Base-by-base conservation (phyloP, 805 yeast species). In the Teunomyces atbi region DNA sequence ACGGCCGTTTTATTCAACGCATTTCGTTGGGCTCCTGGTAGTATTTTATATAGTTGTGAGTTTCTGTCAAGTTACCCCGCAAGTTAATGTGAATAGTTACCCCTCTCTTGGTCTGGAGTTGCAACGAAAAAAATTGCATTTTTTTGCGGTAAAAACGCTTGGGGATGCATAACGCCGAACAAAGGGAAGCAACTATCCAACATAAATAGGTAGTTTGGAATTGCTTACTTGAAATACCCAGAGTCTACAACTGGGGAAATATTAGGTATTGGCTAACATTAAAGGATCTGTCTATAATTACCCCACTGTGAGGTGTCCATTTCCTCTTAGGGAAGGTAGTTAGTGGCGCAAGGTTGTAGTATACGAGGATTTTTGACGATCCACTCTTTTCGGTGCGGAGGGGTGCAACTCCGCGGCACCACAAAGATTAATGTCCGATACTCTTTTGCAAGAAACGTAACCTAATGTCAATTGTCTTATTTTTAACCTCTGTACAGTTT, bases 401-500 rank as follows among this genome's bases (percentile, higher is more conserved):
- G 39, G 21, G 39, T 8, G 4, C 27, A 36, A 20, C 12, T 19
- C 26, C 39, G 39, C 28, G 18, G 28, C 16, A 20, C 37, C 15
- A 30, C 33, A 13, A 13, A 13, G 16, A 30, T 30, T 30, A 4
- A 13, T 30, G 33, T 13, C 18, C 33, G 16, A 30, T 30, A 8
- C 33, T 13, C 10, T 15, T 13, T 15, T 13, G 5, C 18, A 30
- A 30, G 18, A 19, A 32, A 34, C 7, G 26, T 19, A 16, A 19
- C 37, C 37, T 34, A 18, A 12, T 12, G 33, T 13, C 32, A 11
- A 8, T 13, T 30, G 16, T n/a, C 33, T 30, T 13, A 13, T 10
- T 34, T 19, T 21, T 19, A 21, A 13, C 39, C 39, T 21, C 39
- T 36, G 21, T 36, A 36, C 39, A 36, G 28, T 36, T 36, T 63